These are phyloP conservation scores for Neurospora pannonica DNA, from an alignment of 495 filamentous ascomycete genomes.

Conservation along the genomic window DNA sequence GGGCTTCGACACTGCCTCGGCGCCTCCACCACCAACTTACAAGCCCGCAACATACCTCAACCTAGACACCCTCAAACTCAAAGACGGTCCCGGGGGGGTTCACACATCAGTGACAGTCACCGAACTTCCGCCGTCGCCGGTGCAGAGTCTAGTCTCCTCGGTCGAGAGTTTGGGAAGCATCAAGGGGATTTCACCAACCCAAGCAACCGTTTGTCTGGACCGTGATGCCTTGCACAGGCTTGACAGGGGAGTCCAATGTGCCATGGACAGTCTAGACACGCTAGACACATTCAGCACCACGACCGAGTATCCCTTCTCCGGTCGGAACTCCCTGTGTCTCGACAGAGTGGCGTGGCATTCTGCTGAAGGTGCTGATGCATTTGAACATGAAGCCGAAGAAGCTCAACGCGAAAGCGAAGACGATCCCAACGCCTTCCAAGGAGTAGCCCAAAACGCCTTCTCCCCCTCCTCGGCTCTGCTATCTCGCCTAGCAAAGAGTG, in stretches of 20 bases:
- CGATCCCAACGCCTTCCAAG: background rate
- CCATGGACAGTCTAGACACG: background rate
- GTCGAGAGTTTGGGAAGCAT: background rate
- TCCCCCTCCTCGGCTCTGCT: background rate
- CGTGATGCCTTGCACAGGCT: background rate
- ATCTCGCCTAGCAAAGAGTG: too few relatives aligned
- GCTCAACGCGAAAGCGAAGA: background rate
- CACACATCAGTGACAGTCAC: background rate
- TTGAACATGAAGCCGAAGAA: too few relatives aligned
- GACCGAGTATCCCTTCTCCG: background rate
- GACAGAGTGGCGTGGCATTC: background rate
- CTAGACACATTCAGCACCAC: background rate
- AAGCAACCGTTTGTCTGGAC: background rate
- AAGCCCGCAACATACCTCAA: background rate
- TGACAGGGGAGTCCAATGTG: background rate
- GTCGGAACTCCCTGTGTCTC: background rate
- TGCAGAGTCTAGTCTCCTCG: background rate
- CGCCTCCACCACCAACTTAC: background rate
- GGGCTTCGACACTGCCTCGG: slow-evolving; percentile 8
- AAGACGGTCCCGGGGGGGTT: background rate
- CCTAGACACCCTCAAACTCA: background rate
- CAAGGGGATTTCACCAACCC: background rate
- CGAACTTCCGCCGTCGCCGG: background rate
- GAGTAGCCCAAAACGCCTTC: too few relatives aligned
- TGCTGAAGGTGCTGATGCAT: background rate